Percentiles rank a stretch among this genome's conserved stretches.
These are phyloP conservation scores for Cordyceps javanica DNA, from an alignment of 2,329 filamentous ascomycete genomes.

Conservation along the genomic window DNA sequence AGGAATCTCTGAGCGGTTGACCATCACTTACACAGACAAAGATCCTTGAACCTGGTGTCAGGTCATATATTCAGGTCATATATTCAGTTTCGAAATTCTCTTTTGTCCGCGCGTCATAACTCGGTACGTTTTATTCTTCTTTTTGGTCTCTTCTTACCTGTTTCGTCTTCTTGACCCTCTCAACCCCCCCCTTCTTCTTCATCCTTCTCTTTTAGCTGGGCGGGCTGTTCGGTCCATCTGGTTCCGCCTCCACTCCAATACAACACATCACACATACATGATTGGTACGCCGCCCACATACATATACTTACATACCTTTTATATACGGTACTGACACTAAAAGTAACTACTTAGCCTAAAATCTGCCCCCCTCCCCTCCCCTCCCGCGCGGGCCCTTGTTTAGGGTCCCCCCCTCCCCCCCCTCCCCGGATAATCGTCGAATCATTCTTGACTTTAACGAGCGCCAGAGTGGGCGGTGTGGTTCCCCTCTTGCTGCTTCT, in stretches of 20 bases:
- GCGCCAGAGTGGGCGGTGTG: constrained; percentile 8
- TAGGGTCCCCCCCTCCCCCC: background rate
- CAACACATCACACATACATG: constrained; percentile 1
- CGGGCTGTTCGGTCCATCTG: background rate
- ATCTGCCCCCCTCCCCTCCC: background rate
- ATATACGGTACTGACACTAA: no score
- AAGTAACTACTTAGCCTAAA: no score
- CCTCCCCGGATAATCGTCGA: background rate
- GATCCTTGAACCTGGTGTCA: no score
- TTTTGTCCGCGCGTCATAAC: no score
- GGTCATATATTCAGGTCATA: no score
- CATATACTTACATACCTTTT: no score
- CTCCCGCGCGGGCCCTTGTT: background rate
- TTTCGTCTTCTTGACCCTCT: background rate
- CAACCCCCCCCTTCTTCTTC: background rate
- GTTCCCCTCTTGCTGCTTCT: constrained; percentile 2
- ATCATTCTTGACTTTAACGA: background rate
- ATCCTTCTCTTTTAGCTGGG: no score
- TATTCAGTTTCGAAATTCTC: background rate
- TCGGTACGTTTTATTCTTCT: background rate
- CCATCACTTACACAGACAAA: no score
- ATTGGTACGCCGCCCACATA: background rate
- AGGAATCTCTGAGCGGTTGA: no score
- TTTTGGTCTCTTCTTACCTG: background rate
- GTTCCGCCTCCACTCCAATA: constrained; percentile 2